These are phyloP conservation scores for Lentinula detonsa DNA, from an alignment of 768 basidiomycete species.

Conservation along the genomic window DNA sequence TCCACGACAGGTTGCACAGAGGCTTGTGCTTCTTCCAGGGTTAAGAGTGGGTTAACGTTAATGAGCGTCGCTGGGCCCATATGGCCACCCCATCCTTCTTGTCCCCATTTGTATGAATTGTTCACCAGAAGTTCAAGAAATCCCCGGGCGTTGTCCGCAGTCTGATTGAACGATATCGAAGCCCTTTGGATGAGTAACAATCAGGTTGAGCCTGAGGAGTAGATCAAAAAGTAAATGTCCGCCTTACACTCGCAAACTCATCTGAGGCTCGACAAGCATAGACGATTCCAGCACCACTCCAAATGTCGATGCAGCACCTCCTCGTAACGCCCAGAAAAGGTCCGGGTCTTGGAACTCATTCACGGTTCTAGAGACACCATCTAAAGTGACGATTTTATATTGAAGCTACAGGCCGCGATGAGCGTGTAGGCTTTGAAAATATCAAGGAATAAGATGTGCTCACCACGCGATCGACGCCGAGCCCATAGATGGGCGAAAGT, in stretches of 20 bases:
- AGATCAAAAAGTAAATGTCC: not conserved
- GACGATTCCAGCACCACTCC: constrained; percentile 20
- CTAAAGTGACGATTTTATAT: constrained; percentile 28
- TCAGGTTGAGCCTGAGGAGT: too few relatives aligned
- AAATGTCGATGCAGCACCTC: constrained; percentile 31
- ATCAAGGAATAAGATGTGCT: not conserved
- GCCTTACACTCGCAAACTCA: constrained; percentile 14
- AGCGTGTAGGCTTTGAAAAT: not conserved
- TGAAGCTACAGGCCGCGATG: constrained; percentile 13
- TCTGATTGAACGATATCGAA: constrained; percentile 17
- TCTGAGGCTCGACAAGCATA: constrained; percentile 11
- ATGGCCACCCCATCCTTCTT: constrained; percentile 32
- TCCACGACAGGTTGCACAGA: constrained; percentile 21
- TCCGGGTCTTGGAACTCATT: constrained; percentile 26
- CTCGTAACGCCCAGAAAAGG: constrained; percentile 27
- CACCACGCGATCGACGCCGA: constrained; percentile 20
- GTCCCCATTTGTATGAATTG: constrained; percentile 22
- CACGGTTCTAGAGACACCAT: constrained; percentile 23
- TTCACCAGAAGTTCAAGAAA: constrained; percentile 24
- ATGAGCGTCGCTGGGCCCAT: constrained; percentile 18
- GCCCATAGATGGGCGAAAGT: constrained; percentile 16
- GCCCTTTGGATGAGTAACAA: constrained; percentile 14
- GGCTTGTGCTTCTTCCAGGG: constrained; percentile 17
- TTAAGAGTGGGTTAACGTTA: constrained; percentile 23
- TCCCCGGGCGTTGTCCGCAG: constrained; percentile 11